A percentile compares a stretch with the other conserved stretches of the same genome.
These are phyloP conservation scores for Xylariaceae sp. DNA, from an alignment of 2,329 filamentous ascomycete species.

Conservation along the genomic window DNA sequence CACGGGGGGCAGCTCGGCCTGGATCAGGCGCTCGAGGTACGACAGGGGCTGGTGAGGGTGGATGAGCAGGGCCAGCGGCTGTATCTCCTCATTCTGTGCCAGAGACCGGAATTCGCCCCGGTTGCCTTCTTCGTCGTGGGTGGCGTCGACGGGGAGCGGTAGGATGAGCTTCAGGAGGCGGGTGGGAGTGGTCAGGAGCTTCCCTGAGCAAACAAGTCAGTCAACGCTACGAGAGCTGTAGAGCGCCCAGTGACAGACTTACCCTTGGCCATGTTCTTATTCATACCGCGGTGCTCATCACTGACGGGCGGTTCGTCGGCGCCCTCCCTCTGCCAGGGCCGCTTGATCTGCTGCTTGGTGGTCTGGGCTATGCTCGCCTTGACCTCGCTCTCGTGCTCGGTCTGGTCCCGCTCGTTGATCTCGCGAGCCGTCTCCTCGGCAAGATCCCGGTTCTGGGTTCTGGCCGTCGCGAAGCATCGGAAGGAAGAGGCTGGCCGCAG, in stretches of 20 bases:
- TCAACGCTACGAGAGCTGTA: background rate
- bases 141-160: constrained; percentile 49
- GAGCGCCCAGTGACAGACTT: too few species aligned
- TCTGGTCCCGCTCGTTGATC: constrained; percentile 20
- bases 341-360: constrained; percentile 46
- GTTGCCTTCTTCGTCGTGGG: constrained; percentile 44
- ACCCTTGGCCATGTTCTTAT: constrained; percentile 57
- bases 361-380: constrained; percentile 27
- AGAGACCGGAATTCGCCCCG: constrained; percentile 24
- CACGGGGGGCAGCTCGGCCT: constrained; percentile 72
- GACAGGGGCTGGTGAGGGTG: constrained; percentile 88
- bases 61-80: constrained; percentile 75
- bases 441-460: constrained; percentile 6
- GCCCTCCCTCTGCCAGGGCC: constrained; percentile 57
- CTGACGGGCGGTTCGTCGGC: constrained; percentile 50
- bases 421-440: constrained; percentile 18
- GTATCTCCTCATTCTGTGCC: constrained; percentile 60
- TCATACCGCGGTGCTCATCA: constrained; percentile 32
- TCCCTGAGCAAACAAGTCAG: too few species aligned
- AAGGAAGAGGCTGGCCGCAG: background rate
- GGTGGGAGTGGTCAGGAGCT: constrained; percentile 63
- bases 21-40: constrained; percentile 81
- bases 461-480: constrained; percentile 13
- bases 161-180: constrained; percentile 65
- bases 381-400: constrained; percentile 25